Base-by-base conservation (phyloP, 306 rosid genomes). In the Ormosia semicastrata region DNA sequence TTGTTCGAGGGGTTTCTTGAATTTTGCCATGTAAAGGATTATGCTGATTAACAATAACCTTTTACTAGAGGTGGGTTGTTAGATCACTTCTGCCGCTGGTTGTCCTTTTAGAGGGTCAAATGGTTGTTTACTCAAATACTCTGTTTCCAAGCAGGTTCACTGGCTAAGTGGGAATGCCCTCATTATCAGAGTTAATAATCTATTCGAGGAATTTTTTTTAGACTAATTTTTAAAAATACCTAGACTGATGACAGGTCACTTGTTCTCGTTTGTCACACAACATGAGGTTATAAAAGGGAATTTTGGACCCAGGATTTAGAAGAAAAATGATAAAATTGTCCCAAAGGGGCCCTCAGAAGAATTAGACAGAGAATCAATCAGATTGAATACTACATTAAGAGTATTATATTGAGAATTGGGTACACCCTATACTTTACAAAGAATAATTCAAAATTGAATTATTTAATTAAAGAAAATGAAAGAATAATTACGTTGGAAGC, bases 401-500 rank as follows among this genome's bases (percentile, higher is more conserved):
- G 41, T 84, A 84, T 81, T 59, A 74, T 57, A 73, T 79, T 46
- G 78, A 73, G 39, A 60, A 66, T n/a, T 76, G 85, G 65, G 70
- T 76, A 79, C 86, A 59, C 65, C 80, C 24, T 36, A 37, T 7
- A 71, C 52, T 68, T 57, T 43, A 81, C 73, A 78, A 78, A 81
- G 71, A 64, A 81, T 13, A 85, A 79, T 81, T 82, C 83, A 66
- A 86, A 81, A 44, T 53, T 70, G 29, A 56, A 83, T 82, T 86
- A 76, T 77, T 80, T 80, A 83, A 24, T 30, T 4, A 10, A 7
- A 17, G 15, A 68, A 73, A 80, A 70, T n/a, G 29, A 72, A 57
- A 76, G 34, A 58, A 87, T 43, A 80, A 71, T 84, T 85, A 83
- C 60, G 77, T 75, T 79, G 67, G 97, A 91, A 88, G 84, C 77